phyloP scores from a whole-genome alignment of 352 stramenopile species.

The Phytophthora cryptogea region DNA sequence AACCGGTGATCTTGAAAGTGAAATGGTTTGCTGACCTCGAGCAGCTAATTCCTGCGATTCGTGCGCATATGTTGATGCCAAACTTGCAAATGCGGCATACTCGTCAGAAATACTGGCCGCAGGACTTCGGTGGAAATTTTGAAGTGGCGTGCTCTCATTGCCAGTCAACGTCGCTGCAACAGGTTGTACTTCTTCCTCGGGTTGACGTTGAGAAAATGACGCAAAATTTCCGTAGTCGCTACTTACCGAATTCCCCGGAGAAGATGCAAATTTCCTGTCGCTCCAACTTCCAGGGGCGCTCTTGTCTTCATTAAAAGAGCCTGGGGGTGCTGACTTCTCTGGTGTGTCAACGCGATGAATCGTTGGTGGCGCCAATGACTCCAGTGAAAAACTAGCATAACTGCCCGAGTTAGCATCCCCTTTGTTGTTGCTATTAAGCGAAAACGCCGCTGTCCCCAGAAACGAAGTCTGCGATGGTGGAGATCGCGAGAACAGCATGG shows the following conservation, averaged over 20 bases:
- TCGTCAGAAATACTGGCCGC: conserved; percentile 13
- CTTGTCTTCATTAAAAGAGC: conserved; percentile 8
- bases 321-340: neutral
- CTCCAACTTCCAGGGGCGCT: neutral
- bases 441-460: conserved; percentile 5
- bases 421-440: neutral
- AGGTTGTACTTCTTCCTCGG: conserved; percentile 18
- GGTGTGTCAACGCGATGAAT: conserved; percentile 17
- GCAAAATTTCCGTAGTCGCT: conserved; percentile 57
- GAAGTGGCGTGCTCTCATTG: neutral
- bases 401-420: conserved; percentile 26
- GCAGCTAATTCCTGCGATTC: conserved; percentile 31
- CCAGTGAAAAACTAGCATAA: conserved; percentile 54
- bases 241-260: conserved; percentile 6
- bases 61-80: conserved; percentile 26
- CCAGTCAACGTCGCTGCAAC: neutral
- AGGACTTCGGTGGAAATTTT: neutral
- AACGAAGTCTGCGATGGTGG: conserved; percentile 25
- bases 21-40: conserved; percentile 16
- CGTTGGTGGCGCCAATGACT: conserved; percentile 37
- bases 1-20: conserved; percentile 23
- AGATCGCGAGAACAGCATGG: conserved; percentile 57
- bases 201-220: conserved; percentile 28
- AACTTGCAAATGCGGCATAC: conserved; percentile 30
- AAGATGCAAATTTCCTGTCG: neutral